A percentile compares a stretch with the other conserved stretches of the same genome.
Evolutionary conservation across 2,329 filamentous ascomycete genomes (phyloP).

Genomic region (Fusarium acutatum): DNA sequence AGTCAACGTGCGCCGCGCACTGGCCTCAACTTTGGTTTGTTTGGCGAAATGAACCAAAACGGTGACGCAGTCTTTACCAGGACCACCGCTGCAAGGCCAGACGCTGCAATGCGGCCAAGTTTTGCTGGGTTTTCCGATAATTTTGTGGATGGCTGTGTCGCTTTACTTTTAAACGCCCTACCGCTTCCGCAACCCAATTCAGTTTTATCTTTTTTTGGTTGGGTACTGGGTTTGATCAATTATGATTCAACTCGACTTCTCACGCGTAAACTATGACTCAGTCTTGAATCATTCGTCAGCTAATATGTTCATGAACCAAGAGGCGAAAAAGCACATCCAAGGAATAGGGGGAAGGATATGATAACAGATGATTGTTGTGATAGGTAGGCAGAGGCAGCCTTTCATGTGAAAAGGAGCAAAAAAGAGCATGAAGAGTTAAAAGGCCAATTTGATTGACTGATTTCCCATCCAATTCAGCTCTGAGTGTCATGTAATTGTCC

Average conservation of each 20-base stretch:
- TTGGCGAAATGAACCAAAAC: conserved; percentile 37
- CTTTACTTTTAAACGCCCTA: conserved; percentile 21
- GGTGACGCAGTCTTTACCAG: conserved; percentile 37
- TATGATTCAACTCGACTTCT: conserved; percentile 26
- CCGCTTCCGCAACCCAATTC: conserved; percentile 30
- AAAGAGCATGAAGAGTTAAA: conserved; percentile 27
- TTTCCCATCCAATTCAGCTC: conserved; percentile 35
- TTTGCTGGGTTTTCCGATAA: conserved; percentile 24
- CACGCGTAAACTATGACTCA: conserved; percentile 37
- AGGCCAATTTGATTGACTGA: conserved; percentile 29
- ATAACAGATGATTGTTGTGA: conserved; percentile 4
- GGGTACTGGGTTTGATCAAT: conserved; percentile 27
- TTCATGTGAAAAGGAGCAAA: conserved; percentile 32
- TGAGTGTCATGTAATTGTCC: conserved; percentile 1
- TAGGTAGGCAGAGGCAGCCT: conserved; percentile 31
- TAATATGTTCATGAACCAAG: conserved; percentile 6
- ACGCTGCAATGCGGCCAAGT: conserved; percentile 34
- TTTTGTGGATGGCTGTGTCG: conserved; percentile 28
- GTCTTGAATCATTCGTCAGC: conserved; percentile 20
- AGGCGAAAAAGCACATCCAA: conserved; percentile 9
- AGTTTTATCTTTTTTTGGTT: conserved; percentile 16
- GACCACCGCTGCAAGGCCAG: conserved; percentile 30
- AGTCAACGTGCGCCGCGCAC: conserved; percentile 37
- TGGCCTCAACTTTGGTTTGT: conserved; percentile 23
- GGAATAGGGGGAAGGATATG: conserved; percentile 22